These are phyloP conservation scores for Phytophthora citricola DNA, from an alignment of 352 stramenopile species.

Conservation along the genomic window DNA sequence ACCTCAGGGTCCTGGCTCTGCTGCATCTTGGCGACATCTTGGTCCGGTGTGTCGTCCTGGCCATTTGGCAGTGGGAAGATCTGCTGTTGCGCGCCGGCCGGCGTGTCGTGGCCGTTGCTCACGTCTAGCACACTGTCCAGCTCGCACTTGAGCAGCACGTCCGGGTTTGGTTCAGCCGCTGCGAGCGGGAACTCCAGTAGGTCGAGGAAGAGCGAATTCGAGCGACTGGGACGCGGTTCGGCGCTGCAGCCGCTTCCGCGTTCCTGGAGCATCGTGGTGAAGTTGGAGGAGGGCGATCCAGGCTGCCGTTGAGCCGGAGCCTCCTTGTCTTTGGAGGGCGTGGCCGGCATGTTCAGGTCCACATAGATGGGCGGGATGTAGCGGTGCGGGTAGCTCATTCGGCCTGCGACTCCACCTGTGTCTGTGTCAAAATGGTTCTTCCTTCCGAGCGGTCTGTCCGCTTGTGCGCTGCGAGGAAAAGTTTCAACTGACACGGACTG, in stretches of 20 bases:
- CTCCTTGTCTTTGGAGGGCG: slow-evolving; percentile 35
- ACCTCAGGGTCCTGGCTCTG: slow-evolving; percentile 38
- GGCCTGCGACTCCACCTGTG: slow-evolving; percentile 4
- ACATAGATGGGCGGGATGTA: slow-evolving; percentile 51
- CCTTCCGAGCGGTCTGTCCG: not conserved
- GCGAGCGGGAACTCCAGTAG: slow-evolving; percentile 40
- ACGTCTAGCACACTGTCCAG: slow-evolving; percentile 44
- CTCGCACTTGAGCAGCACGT: slow-evolving; percentile 47
- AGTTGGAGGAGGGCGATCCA: slow-evolving; percentile 30
- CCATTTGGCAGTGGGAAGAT: slow-evolving; percentile 39
- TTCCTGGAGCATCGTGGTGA: slow-evolving; percentile 29
- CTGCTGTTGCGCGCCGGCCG: slow-evolving; percentile 32
- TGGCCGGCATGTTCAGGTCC: slow-evolving; percentile 44
- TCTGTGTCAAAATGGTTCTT: slow-evolving; percentile 7
- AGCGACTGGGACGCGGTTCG: slow-evolving; percentile 35
- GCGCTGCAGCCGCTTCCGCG: slow-evolving; percentile 6
- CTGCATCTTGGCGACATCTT: slow-evolving; percentile 33
- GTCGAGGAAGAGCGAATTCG: slow-evolving; percentile 47
- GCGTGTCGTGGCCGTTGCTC: slow-evolving; percentile 32
- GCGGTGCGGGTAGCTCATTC: slow-evolving; percentile 47
- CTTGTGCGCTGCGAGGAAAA: slow-evolving; percentile 36
- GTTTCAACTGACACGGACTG: slow-evolving; percentile 40
- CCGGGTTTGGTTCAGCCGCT: slow-evolving; percentile 30
- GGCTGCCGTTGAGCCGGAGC: slow-evolving; percentile 6
- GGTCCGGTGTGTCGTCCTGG: slow-evolving; percentile 25